phyloP scores from a whole-genome alignment of 495 filamentous ascomycete species.

The Trichoderma parareesei region DNA sequence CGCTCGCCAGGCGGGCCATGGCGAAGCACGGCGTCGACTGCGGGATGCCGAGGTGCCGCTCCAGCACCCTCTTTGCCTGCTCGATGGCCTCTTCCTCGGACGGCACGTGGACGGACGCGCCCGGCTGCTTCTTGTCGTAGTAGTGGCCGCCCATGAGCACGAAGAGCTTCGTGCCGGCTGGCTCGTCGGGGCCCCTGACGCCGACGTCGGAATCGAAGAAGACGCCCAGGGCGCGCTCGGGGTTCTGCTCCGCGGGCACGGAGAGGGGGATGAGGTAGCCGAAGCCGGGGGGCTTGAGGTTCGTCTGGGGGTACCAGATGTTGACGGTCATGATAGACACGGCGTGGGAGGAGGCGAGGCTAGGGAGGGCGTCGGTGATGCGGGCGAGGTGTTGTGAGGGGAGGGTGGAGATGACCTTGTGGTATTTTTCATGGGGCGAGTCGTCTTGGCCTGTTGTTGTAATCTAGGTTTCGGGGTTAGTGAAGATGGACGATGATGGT shows the following conservation, averaged over 20 bases:
- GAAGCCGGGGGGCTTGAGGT: constrained; percentile 63
- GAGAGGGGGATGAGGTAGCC: constrained; percentile 80
- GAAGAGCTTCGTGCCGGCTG: constrained; percentile 76
- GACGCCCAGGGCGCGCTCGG: constrained; percentile 78
- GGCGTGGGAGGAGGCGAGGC: constrained; percentile 48
- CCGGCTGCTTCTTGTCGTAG: constrained; percentile 56
- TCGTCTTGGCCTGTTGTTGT: constrained; percentile 20
- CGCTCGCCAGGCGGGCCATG: constrained; percentile 52
- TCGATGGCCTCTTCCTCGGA: constrained; percentile 51
- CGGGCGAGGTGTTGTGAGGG: constrained; percentile 40
- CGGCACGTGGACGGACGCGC: constrained; percentile 32
- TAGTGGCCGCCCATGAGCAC: constrained; percentile 94
- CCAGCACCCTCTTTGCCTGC: constrained; percentile 61
- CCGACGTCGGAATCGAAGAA: constrained; percentile 75
- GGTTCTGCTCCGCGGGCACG: constrained; percentile 63
- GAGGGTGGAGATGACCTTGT: constrained; percentile 66
- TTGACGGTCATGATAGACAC: constrained; percentile 89
- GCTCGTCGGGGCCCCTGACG: constrained; percentile 31
- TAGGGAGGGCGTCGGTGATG: constrained; percentile 39
- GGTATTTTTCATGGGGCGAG: constrained; percentile 29
- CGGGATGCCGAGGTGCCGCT: constrained; percentile 64
- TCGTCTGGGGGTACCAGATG: constrained; percentile 63
- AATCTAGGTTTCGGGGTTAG: constrained; percentile 18
- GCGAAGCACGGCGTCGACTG: constrained; percentile 37
- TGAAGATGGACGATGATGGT: not conserved